These are phyloP conservation scores for Colletotrichum sp. DNA, from an alignment of 2,329 filamentous ascomycete genomes.

Conservation along the genomic window DNA sequence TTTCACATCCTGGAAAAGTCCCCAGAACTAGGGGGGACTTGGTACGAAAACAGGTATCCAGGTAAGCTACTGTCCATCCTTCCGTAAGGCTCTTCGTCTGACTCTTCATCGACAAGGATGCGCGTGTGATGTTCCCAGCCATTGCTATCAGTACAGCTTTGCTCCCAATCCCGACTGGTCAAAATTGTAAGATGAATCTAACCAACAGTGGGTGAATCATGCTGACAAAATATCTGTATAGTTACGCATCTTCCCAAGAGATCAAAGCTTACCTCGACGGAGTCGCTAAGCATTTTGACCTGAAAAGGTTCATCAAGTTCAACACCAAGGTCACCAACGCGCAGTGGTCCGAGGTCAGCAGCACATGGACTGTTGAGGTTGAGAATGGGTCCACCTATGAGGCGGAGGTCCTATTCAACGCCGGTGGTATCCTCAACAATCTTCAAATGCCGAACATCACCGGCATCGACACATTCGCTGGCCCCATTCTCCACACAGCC, in stretches of 20 bases:
- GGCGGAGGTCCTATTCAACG: neutral
- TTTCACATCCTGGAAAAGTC: neutral
- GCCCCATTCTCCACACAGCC: neutral
- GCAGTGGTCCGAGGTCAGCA: neutral
- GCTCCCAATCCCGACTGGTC: neutral
- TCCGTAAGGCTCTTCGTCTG: fast-evolving
- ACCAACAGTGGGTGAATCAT: no score
- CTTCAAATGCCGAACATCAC: neutral
- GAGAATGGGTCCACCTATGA: neutral
- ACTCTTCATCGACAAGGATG: neutral
- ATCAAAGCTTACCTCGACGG: neutral
- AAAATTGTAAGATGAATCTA: neutral
- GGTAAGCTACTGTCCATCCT: neutral
- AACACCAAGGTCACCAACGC: neutral
- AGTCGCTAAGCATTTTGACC: neutral
- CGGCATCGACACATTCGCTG: neutral
- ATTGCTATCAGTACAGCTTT: neutral
- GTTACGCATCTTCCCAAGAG: neutral
- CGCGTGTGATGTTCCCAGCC: neutral
- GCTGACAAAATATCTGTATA: neutral
- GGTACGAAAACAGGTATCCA: neutral
- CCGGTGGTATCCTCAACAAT: neutral
- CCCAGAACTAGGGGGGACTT: neutral
- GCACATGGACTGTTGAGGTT: neutral
- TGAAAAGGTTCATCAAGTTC: neutral